Evolutionary conservation across 2,329 filamentous ascomycete species (phyloP).

Genomic region (Fusarium drepaniforme): DNA sequence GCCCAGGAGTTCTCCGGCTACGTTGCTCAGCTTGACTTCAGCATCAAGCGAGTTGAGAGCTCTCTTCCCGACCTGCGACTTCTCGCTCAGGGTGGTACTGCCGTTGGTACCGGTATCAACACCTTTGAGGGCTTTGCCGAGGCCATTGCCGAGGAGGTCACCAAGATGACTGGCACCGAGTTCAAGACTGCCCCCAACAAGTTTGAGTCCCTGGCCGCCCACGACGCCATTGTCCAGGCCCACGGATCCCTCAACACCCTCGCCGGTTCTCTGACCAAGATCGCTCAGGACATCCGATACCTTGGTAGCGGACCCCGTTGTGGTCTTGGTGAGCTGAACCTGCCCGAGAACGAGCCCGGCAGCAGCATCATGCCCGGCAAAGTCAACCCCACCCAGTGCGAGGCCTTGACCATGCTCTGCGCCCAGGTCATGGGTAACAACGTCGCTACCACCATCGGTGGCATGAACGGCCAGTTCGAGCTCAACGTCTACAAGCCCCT

Average conservation of each 20-base stretch:
- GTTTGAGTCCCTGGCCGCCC: slow-evolving; percentile 95
- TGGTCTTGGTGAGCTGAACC: slow-evolving; percentile 90
- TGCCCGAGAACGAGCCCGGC: slow-evolving; percentile 98
- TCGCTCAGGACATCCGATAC: slow-evolving; percentile 97
- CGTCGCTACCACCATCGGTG: slow-evolving; percentile 90
- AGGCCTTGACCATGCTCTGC: slow-evolving; percentile 97
- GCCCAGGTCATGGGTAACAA: slow-evolving; percentile 99
- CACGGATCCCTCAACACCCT: slow-evolving; percentile 94
- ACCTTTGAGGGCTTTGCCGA: slow-evolving; percentile 97
- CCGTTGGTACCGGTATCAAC: slow-evolving; percentile 97
- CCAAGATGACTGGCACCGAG: slow-evolving; percentile 90
- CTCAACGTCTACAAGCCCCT: slow-evolving; percentile 99
- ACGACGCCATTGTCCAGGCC: slow-evolving; percentile 96
- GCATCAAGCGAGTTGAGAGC: slow-evolving; percentile 87
- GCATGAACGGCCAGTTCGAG: slow-evolving; percentile 98
- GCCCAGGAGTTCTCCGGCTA: slow-evolving; percentile 99
- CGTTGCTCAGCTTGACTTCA: slow-evolving; percentile 91
- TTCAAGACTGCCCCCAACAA: slow-evolving; percentile 99
- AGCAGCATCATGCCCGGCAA: slow-evolving; percentile 99
- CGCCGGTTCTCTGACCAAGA: slow-evolving; percentile 93
- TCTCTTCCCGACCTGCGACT: slow-evolving; percentile 86
- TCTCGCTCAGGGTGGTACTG: slow-evolving; percentile 95
- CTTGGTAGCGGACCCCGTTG: slow-evolving; percentile 96
- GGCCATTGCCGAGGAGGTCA: slow-evolving; percentile 90
- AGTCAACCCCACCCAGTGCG: slow-evolving; percentile 98